phyloP scores from a whole-genome alignment of 768 basidiomycete species.

The Macrolepiota albuminosa region DNA sequence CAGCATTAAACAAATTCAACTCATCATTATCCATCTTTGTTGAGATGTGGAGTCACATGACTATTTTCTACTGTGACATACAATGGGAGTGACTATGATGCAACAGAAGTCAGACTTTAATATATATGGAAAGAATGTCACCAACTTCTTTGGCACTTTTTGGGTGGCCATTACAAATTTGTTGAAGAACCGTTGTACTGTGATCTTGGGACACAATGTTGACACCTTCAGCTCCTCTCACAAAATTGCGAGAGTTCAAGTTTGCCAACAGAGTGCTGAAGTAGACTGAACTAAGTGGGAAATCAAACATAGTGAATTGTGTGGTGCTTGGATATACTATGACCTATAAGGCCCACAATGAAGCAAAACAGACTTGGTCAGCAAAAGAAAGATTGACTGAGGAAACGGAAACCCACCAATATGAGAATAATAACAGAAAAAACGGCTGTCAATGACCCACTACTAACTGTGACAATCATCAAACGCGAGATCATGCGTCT shows the following conservation, averaged over 20 bases:
- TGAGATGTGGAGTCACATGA: too few species aligned
- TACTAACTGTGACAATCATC: neutral
- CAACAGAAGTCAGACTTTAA: neutral
- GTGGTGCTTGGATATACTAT: neutral
- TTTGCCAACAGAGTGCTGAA: constrained; percentile 2
- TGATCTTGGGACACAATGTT: neutral
- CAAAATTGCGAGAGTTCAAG: constrained; percentile 1
- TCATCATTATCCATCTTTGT: too few species aligned
- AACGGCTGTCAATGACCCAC: neutral
- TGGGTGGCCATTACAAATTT: neutral
- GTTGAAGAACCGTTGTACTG: neutral
- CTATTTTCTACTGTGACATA: neutral
- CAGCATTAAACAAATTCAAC: too few species aligned
- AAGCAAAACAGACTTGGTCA: neutral
- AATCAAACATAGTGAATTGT: neutral
- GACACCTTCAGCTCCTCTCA: neutral
- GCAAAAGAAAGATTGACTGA: too few species aligned
- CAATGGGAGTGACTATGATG: neutral
- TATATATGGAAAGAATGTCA: neutral
- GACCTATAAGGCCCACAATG: neutral
- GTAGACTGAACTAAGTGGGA: neutral
- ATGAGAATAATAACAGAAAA: neutral
- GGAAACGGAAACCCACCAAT: neutral
- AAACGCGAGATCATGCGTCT: neutral
- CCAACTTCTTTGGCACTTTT: neutral